Conservation (phyloP, 768 basidiomycete species). For the Agrocybe pediades region DNA sequence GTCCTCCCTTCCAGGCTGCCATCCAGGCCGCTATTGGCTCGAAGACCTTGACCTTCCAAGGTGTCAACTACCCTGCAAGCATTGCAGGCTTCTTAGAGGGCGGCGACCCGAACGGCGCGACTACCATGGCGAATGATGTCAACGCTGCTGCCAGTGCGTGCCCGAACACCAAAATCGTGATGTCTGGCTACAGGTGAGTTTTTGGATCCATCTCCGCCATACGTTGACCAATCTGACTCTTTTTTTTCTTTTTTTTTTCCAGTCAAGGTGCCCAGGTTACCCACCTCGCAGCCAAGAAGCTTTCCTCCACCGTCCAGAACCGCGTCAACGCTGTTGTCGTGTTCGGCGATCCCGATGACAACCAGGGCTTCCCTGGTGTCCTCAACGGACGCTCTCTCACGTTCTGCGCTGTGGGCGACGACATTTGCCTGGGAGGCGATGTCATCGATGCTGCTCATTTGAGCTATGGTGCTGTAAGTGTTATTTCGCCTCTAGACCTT, state of each 20-base stretch:
- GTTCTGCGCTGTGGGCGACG: slow-evolving; percentile 31
- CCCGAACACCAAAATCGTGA: slow-evolving; percentile 33
- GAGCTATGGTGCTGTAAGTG: slow-evolving; percentile 11
- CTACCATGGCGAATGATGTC: slow-evolving; percentile 35
- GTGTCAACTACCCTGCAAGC: slow-evolving; percentile 36
- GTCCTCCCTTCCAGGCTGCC: slow-evolving; percentile 35
- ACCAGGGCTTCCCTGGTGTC: slow-evolving; percentile 27
- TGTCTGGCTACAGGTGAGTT: slow-evolving; percentile 34
- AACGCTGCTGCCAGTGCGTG: slow-evolving; percentile 28
- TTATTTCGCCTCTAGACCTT: background rate
- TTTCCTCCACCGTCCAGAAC: slow-evolving; percentile 28
- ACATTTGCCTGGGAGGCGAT: slow-evolving; percentile 29
- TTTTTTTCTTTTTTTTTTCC: background rate
- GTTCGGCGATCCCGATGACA: slow-evolving; percentile 37
- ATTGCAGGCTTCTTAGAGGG: slow-evolving; percentile 38
- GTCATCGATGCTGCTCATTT: slow-evolving; percentile 11
- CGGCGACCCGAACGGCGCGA: slow-evolving; percentile 33
- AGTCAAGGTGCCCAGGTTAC: slow-evolving; percentile 39
- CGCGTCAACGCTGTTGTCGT: slow-evolving; percentile 33
- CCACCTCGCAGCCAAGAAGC: slow-evolving; percentile 34
- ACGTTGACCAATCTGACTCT: background rate
- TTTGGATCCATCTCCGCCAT: too few species aligned
- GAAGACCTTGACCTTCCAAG: slow-evolving; percentile 34
- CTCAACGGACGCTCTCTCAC: slow-evolving; percentile 26
- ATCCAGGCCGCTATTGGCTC: slow-evolving; percentile 28